Base-by-base conservation (phyloP, 306 rosid genomes). In the Medicago arabica region DNA sequence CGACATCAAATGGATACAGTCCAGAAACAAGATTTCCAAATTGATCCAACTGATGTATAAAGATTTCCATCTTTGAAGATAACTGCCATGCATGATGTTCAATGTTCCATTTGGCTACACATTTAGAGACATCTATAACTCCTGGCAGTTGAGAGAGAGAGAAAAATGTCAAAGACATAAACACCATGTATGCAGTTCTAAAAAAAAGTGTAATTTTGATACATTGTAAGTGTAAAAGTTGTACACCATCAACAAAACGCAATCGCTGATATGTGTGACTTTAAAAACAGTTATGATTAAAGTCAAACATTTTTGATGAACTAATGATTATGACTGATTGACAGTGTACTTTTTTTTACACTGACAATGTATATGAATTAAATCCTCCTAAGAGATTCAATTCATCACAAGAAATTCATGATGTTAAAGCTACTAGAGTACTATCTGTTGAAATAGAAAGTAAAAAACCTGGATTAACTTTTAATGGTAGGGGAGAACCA, bases 401-500 rank as follows among this genome's bases (percentile, higher is more conserved):
- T n/a, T n/a, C n/a, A n/a, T n/a, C n/a, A n/a, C n/a, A n/a, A n/a
- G n/a, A n/a, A n/a, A n/a, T n/a, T n/a, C n/a, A n/a, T n/a, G n/a
- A n/a, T n/a, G n/a, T n/a, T n/a, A n/a, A n/a, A n/a, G n/a, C n/a
- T n/a, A n/a, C n/a, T n/a, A n/a, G n/a, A n/a, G n/a, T n/a, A n/a
- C n/a, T n/a, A n/a, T n/a, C n/a, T n/a, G n/a, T n/a, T n/a, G n/a
- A n/a, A n/a, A n/a, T n/a, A n/a, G n/a, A n/a, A n/a, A n/a, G n/a
- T n/a, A n/a, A n/a, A n/a, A n/a, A n/a, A n/a, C 98, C 98, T 90
- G 95, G 93, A 61, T 83, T 90, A 83, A 87, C 97, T 83, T 72
- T 87, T 74, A 93, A 79, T 15, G 89, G 87, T 44, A 93, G 78
- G 17, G 97, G 97, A 81, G 89, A 83, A 46, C 88, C 97, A 43